Conservation (phyloP, 805 yeast genomes). For the Starmera quercuum region DNA sequence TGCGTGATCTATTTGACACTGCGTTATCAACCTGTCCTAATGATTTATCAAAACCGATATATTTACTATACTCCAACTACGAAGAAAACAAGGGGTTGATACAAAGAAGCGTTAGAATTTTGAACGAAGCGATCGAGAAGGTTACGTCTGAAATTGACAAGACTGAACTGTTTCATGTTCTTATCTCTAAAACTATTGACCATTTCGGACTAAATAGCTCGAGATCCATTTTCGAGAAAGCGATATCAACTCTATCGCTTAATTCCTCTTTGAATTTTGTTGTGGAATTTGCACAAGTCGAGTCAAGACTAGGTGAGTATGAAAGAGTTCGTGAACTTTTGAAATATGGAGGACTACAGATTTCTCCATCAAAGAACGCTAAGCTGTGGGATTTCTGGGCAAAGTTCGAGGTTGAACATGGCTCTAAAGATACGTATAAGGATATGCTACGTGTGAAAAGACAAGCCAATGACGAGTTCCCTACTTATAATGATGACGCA, state of each 20-base stretch:
- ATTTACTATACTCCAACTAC: slow-evolving; percentile 48
- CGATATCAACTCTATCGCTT: slow-evolving; percentile 40
- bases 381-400: slow-evolving; percentile 66
- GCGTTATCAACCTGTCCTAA: slow-evolving; percentile 47
- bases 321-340: slow-evolving; percentile 58
- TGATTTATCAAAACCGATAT: slow-evolving; percentile 39
- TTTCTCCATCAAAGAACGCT: slow-evolving; percentile 25
- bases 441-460: slow-evolving; percentile 64
- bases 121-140: slow-evolving; percentile 31
- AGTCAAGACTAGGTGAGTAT: slow-evolving; percentile 42
- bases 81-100: slow-evolving; percentile 51
- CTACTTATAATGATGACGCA: slow-evolving; percentile 19
- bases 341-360: slow-evolving; percentile 41
- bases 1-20: slow-evolving; percentile 71
- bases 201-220: slow-evolving; percentile 34
- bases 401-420: slow-evolving; percentile 62
- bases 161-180: slow-evolving; percentile 35
- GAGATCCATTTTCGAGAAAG: slow-evolving; percentile 43
- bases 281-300: slow-evolving; percentile 49
- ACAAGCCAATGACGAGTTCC: slow-evolving; percentile 22
- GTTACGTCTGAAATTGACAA: slow-evolving; percentile 23
- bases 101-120: slow-evolving; percentile 40
- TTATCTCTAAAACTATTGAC: slow-evolving; percentile 32
- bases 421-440: slow-evolving; percentile 64
- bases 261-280: slow-evolving; percentile 35